These are phyloP conservation scores for Colletotrichum viniferum DNA, from an alignment of 2,329 filamentous ascomycete species.

Conservation along the genomic window DNA sequence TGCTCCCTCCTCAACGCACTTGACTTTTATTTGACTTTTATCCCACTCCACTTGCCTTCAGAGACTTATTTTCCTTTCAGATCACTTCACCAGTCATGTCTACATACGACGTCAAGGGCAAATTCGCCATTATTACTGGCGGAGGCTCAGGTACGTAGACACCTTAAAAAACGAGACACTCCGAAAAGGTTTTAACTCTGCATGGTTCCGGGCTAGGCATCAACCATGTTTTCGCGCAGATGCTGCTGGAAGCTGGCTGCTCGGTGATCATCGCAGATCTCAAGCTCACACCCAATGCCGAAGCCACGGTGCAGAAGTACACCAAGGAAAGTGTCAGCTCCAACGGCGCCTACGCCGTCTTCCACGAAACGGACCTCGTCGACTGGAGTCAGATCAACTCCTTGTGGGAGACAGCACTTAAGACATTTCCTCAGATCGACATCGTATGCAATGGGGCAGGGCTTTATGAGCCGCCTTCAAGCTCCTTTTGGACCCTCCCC, in stretches of 20 bases:
- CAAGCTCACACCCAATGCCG: slow-evolving; percentile 25
- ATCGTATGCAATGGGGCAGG: slow-evolving; percentile 24
- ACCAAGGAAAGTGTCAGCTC: neutral
- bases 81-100: neutral
- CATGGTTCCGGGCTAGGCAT: slow-evolving; percentile 21
- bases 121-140: neutral
- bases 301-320: slow-evolving; percentile 19
- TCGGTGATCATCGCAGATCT: slow-evolving; percentile 31
- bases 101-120: neutral
- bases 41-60: too few species aligned
- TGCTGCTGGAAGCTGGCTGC: slow-evolving; percentile 27
- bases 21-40: too few species aligned
- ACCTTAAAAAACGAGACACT: too few species aligned
- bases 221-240: slow-evolving; percentile 22
- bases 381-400: slow-evolving; percentile 28
- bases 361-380: slow-evolving; percentile 29
- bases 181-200: too few species aligned
- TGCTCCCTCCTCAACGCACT: too few species aligned
- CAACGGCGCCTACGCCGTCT: slow-evolving; percentile 12
- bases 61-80: neutral
- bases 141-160: neutral
- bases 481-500: slow-evolving; percentile 30
- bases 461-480: slow-evolving; percentile 30
- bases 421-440: slow-evolving; percentile 19
- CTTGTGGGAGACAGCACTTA: slow-evolving; percentile 24